phyloP scores from a whole-genome alignment of 345 rosid species.

The Arabidopsis arenosa region DNA sequence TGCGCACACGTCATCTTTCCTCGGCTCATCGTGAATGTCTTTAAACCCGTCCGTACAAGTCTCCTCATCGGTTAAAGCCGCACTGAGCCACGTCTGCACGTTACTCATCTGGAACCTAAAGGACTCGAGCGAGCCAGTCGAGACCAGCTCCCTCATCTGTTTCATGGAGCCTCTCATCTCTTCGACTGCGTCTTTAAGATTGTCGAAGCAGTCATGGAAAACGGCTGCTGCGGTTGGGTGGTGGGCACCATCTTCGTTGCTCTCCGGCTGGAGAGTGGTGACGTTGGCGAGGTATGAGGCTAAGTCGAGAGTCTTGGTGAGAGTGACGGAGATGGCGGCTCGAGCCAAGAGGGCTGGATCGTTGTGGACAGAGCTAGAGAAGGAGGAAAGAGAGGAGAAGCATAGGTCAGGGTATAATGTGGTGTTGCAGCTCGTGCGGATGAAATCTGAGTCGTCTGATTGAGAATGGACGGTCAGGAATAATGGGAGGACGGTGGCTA shows the following conservation, averaged over 20 bases:
- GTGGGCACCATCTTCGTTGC: slow-evolving; percentile 27
- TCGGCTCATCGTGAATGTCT: slow-evolving; percentile 57
- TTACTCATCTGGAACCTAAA: slow-evolving; percentile 84
- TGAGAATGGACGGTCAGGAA: slow-evolving; percentile 43
- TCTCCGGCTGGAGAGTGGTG: slow-evolving; percentile 57
- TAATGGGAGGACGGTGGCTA: slow-evolving; percentile 36
- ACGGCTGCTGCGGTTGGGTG: slow-evolving; percentile 54
- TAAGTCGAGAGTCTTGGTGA: slow-evolving; percentile 52
- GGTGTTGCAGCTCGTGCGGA: slow-evolving; percentile 70
- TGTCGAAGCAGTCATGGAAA: slow-evolving; percentile 81
- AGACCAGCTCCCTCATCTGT: slow-evolving; percentile 67
- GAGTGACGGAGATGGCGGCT: slow-evolving; percentile 68
- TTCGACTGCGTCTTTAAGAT: slow-evolving; percentile 81
- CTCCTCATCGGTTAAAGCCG: slow-evolving; percentile 86
- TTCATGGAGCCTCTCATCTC: slow-evolving; percentile 83
- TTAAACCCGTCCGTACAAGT: slow-evolving; percentile 87
- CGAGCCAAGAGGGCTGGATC: slow-evolving; percentile 68
- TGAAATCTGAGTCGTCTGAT: slow-evolving; percentile 57
- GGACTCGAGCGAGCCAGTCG: slow-evolving; percentile 48
- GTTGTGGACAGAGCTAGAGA: slow-evolving; percentile 57
- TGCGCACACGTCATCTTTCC: slow-evolving; percentile 56
- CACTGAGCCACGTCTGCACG: slow-evolving; percentile 97
- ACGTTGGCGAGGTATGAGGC: slow-evolving; percentile 62
- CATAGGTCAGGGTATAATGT: slow-evolving; percentile 87
- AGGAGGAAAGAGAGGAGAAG: slow-evolving; percentile 65